phyloP scores from a whole-genome alignment of 176 grass and related monocot species.

The Puccinellia tenuiflora region DNA sequence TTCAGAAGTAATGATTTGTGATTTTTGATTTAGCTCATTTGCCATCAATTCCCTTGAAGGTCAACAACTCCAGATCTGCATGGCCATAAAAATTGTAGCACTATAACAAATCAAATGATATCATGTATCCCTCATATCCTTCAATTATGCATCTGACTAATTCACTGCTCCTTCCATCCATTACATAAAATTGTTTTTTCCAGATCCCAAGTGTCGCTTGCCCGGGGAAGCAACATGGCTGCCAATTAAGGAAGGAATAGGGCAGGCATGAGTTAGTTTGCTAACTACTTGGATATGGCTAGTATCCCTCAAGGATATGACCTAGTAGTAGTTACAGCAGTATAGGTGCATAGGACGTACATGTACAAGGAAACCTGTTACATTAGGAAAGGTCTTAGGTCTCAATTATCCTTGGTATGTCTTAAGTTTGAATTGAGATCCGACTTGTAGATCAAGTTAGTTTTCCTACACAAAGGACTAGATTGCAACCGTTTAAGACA shows the following conservation, averaged over 20 bases:
- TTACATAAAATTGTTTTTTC: neutral
- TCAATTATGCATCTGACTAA: neutral
- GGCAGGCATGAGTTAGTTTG: neutral
- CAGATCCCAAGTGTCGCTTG: neutral
- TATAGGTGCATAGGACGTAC: neutral
- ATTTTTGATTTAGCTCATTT: neutral
- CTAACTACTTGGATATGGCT: neutral
- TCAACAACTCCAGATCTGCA: neutral
- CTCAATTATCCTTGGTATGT: neutral
- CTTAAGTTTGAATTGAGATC: neutral
- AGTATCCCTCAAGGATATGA: neutral
- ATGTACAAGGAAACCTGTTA: neutral
- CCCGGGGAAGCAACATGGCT: neutral
- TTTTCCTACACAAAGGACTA: neutral
- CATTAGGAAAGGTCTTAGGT: neutral
- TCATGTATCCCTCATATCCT: neutral
- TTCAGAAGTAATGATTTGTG: neutral
- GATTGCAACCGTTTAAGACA: neutral
- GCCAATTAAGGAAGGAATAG: neutral
- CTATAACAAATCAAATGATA: constrained; percentile 7
- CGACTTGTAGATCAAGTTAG: neutral
- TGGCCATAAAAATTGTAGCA: neutral
- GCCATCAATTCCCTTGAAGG: neutral
- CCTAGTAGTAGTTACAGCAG: neutral
- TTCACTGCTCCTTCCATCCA: neutral